Evolutionary conservation across 768 basidiomycete species (phyloP), one percentile per base, ranked within the genome.

Genomic region (Boletus rubropictus): DNA sequence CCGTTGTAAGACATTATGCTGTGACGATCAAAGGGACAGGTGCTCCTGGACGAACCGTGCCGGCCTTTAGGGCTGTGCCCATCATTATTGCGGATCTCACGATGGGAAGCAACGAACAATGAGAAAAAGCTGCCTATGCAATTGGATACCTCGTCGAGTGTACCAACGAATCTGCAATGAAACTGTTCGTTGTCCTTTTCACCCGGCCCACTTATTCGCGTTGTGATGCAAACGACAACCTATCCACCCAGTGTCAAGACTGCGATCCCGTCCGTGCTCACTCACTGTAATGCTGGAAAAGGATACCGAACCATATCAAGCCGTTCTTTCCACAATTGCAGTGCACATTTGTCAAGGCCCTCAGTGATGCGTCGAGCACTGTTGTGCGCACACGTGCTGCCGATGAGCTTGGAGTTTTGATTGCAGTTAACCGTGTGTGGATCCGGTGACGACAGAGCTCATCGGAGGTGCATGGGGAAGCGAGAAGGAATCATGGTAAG

Each of bases 281-380:
- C 77, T 99, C 41, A 80, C 83, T 0, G 80, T 83, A 18, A 89
- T 98, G 81, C 73, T 98, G 35, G 81, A n/a, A 83, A 52, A 77
- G 80, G 37, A 93, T 96, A 20, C 93, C 94, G 0, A 72, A 76
- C 4, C 89, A 95, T 55, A 90, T 98, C 56, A 90, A 89, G 65
- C 95, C 95, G 3, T 98, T 98, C 83, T 97, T 97, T 78, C 96
- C 95, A 2, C 96, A 98, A 59, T 70, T 98, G 28, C 95, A 97
- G 59, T 81, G 94, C 27, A 97, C 93, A 0, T 97, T 98, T 59
- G 87, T 96, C 63, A 98, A 98, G 70, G 88, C 91, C 36, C 77
- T 86, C 3, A 80, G 85, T 46, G 94, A 98, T 63, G 66, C 84
- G 7, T 75, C 84, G 2, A 90, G 88, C 52, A 70, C 78, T 1